phyloP scores from a whole-genome alignment of 768 basidiomycete genomes.

The Phaeotremella skinneri region DNA sequence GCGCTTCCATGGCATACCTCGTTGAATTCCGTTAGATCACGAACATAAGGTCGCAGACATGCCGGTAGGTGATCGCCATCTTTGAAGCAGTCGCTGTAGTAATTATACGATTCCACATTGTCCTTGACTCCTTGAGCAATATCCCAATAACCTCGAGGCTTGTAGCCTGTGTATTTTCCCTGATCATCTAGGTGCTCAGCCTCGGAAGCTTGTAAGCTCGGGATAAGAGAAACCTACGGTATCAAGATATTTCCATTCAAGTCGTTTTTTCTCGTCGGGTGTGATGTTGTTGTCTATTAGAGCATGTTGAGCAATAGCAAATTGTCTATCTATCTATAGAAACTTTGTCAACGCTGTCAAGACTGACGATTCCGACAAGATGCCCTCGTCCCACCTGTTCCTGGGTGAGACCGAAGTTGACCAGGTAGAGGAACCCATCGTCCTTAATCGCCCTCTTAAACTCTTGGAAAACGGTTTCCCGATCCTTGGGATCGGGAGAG shows the following conservation, averaged over 20 bases:
- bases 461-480: neutral
- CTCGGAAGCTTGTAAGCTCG: neutral
- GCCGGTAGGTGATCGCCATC: neutral
- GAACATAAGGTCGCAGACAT: neutral
- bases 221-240: neutral
- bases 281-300: conserved; percentile 14
- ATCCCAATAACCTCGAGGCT: conserved; percentile 15
- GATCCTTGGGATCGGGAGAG: conserved; percentile 6
- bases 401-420: conserved; percentile 16
- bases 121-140: conserved; percentile 14
- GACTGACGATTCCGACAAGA: neutral
- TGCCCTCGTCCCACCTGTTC: conserved; percentile 10
- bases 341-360: neutral
- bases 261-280: conserved; percentile 14
- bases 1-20: neutral
- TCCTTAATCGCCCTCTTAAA: conserved; percentile 9
- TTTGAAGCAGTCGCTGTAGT: neutral
- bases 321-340: conserved; percentile 11
- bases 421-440: conserved; percentile 18
- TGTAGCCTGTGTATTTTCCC: conserved; percentile 12
- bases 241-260: conserved; percentile 11
- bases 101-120: neutral
- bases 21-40: neutral
- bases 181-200: neutral
- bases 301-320: conserved; percentile 7